Percentiles rank a stretch among this genome's conserved stretches.
phyloP scores from a whole-genome alignment of 176 grass and related monocot genomes.

The Bromus sterilis region DNA sequence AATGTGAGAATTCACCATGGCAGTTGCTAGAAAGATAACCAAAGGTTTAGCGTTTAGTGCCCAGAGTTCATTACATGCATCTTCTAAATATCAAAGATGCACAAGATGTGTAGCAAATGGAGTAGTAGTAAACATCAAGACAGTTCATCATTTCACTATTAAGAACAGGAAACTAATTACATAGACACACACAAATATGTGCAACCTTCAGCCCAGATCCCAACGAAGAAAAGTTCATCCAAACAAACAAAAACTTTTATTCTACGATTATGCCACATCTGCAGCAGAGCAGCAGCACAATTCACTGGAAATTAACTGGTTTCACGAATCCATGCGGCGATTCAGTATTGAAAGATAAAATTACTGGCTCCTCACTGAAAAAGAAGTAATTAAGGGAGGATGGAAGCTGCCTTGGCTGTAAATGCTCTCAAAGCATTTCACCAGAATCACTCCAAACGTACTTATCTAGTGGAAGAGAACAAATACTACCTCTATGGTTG shows the following conservation, averaged over 20 bases:
- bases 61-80: background rate
- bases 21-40: background rate
- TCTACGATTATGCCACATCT: background rate
- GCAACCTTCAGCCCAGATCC: background rate
- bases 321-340: background rate
- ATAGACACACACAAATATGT: background rate
- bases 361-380: background rate
- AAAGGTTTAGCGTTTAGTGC: background rate
- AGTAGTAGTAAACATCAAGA: background rate
- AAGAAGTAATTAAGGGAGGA: background rate
- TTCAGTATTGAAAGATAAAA: background rate
- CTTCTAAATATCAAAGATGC: background rate
- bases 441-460: background rate
- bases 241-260: background rate
- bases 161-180: background rate
- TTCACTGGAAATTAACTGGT: background rate
- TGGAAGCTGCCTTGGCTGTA: background rate
- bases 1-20: background rate
- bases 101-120: background rate
- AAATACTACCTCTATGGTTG: slow-evolving; percentile 52
- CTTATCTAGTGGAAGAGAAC: background rate
- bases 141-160: background rate
- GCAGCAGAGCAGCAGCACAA: background rate
- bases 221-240: background rate
- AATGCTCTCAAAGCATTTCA: background rate